Evolutionary conservation across 2,329 filamentous ascomycete species (phyloP), one percentile per base, ranked within the genome.

Genomic region (Myotisia sp.): DNA sequence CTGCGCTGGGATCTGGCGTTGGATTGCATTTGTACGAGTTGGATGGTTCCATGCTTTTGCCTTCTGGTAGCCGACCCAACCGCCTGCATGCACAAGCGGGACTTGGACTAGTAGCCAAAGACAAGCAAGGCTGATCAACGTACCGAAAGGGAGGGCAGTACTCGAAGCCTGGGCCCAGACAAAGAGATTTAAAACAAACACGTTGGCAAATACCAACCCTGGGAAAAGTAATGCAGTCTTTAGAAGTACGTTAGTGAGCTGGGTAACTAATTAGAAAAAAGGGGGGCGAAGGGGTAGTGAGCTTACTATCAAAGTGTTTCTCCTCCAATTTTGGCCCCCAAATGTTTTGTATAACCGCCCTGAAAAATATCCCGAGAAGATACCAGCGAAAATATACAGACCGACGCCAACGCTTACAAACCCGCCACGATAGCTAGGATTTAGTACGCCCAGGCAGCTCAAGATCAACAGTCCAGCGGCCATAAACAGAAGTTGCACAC

Each of bases 111-210:
- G 74, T 9, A 92, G 71, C 84, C 84, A 92, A 5, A 92, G 68
- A 3, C 75, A 62, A 13, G 83, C 56, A 2, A 92, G 71, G 5
- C 65, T 78, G 20, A 90, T 51, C 3, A 92, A 65, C 0, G 82
- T 90, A 21, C 77, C 71, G 46, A 92, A 86, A 0, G 84, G 84
- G 21, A 92, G 76, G 1, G 84, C 84, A 1, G 83, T 92, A 54
- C 79, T 86, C 7, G 81, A 90, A 0, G 83, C 81, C 56, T 92
- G 82, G 1, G 82, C 77, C 84, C 84, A 92, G 38, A 90, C 81
- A 51, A 92, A 92, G 6, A 92, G 65, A 53, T 92, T 92, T 39
- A 92, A 67, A 32, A 87, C 68, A 57, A 92, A 84, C 22, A 86
- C 62, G 19, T 80, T 66, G 6, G 68, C 64, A 50, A 92, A 92